Conservation (phyloP, 495 filamentous ascomycete species). For the Tuber aestivum region DNA sequence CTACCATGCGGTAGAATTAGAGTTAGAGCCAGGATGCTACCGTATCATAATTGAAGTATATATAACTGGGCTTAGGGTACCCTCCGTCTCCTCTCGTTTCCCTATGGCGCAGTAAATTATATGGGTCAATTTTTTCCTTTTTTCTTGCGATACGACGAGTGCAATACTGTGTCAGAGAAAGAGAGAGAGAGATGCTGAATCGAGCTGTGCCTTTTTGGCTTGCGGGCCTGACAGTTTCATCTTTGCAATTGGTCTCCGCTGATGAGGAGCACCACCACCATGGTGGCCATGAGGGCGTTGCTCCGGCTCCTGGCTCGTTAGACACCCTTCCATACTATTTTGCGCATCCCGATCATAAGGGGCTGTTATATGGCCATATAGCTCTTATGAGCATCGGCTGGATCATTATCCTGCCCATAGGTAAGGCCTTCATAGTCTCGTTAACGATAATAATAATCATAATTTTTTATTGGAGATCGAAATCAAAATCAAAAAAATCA, state of each 20-base stretch:
- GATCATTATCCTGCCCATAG: conserved; percentile 75
- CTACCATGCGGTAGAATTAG: background rate
- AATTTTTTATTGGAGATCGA: background rate
- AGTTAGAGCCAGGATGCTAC: background rate
- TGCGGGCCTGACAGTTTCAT: background rate
- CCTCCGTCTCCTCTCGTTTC: background rate
- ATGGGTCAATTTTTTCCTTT: background rate
- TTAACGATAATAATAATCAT: background rate
- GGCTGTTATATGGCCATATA: conserved; percentile 71
- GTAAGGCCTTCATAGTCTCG: conserved; percentile 49
- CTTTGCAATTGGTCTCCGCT: background rate
- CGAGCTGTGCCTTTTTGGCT: background rate
- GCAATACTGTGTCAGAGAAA: background rate
- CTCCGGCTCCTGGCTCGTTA: conserved; percentile 4
- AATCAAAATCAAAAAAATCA: conserved; percentile 44
- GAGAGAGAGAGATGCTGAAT: background rate
- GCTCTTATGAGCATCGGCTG: conserved; percentile 71
- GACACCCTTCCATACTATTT: conserved; percentile 66
- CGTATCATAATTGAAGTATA: background rate
- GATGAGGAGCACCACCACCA: conserved; percentile 21
- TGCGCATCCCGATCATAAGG: conserved; percentile 58
- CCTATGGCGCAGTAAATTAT: background rate
- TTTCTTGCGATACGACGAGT: background rate
- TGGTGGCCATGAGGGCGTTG: conserved; percentile 21
- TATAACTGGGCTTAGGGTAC: background rate